Evolutionary conservation across 768 basidiomycete genomes (phyloP).

Genomic region (Tricholoma flavovirens): DNA sequence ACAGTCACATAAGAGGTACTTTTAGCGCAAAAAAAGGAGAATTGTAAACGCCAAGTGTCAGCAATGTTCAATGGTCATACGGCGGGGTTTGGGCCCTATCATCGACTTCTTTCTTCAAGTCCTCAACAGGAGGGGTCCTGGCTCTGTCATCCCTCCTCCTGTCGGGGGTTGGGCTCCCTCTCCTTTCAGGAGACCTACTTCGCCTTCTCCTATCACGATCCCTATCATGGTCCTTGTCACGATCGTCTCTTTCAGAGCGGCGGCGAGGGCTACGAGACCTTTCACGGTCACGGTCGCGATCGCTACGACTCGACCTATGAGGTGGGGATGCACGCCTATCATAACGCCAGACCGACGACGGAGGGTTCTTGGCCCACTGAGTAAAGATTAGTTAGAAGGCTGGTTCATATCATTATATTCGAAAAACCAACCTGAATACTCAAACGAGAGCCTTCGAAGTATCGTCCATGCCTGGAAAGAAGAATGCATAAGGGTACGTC

Average conservation of each 20-base stretch:
- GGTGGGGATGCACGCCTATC: constrained; percentile 51
- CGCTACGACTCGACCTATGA: constrained; percentile 21
- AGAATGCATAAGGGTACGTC: neutral
- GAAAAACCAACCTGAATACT: constrained; percentile 59
- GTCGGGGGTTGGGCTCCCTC: constrained; percentile 36
- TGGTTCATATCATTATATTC: neutral
- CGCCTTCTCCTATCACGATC: constrained; percentile 5
- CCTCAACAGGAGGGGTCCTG: constrained; percentile 47
- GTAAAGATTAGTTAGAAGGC: neutral
- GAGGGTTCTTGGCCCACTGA: constrained; percentile 80
- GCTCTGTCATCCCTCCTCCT: constrained; percentile 37
- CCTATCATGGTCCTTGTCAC: constrained; percentile 32
- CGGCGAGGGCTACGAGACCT: constrained; percentile 54
- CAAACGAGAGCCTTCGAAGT: constrained; percentile 69
- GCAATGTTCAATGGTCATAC: constrained; percentile 43
- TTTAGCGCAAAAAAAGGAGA: neutral
- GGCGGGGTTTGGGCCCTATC: constrained; percentile 57
- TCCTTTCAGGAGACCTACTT: constrained; percentile 13
- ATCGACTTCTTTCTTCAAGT: constrained; percentile 37
- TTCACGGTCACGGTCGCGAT: constrained; percentile 24
- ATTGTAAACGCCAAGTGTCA: neutral
- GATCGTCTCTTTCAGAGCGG: constrained; percentile 30
- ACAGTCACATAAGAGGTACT: constrained; percentile 5
- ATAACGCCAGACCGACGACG: constrained; percentile 77
- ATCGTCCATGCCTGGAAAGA: constrained; percentile 61